Base-by-base conservation (phyloP, 2,329 filamentous ascomycete genomes). In the Trichoderma sp. region DNA sequence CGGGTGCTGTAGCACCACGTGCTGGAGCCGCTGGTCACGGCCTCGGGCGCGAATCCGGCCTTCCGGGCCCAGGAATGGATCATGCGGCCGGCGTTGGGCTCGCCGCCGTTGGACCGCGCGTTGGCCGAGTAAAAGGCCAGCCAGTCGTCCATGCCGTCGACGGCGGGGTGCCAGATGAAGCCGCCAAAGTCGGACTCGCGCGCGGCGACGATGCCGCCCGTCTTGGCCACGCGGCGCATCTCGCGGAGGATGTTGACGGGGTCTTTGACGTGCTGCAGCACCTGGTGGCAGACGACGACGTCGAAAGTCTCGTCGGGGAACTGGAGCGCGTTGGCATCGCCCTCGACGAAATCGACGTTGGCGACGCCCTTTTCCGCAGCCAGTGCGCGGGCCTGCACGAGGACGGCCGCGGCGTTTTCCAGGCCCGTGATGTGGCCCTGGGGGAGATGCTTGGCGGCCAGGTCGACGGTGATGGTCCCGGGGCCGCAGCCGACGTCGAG, bases 401-500 rank as follows among this genome's bases (percentile, higher is more conserved):
- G 68, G 14, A 80, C 78, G 0, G 70, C 70, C 3, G 68, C 71
- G 0, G 78, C 79, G 4, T 78, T 72, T 63, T 84, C 82, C 30
- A 84, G 61, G 34, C 81, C 82, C 8, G 77, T 75, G 10, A 81
- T 76, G 3, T 70, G 69, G 39, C 82, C 82, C 26, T 78, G 61
- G 5, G 76, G 75, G 0, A 79, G 80, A 54, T 77, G 73, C n/a
- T 75, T 68, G 1, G 58, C 73, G 10, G 68, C 73, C 30, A 85
- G 76, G 39, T 80, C 80, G 0, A 77, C 76, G 13, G 82, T 83
- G 74, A 85, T 85, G 58, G 80, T 83, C 5, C 83, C 83, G 0
- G 83, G 82, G 0, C 83, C 83, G 73, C 83, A 84, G 64, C 83
- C 83, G 37, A 84, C 76, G 70, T 85, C 83, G 64, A 85, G 80